These are phyloP conservation scores for Paramarasmius palmivorus DNA, from an alignment of 1,284 basidiomycete genomes.

Conservation along the genomic window DNA sequence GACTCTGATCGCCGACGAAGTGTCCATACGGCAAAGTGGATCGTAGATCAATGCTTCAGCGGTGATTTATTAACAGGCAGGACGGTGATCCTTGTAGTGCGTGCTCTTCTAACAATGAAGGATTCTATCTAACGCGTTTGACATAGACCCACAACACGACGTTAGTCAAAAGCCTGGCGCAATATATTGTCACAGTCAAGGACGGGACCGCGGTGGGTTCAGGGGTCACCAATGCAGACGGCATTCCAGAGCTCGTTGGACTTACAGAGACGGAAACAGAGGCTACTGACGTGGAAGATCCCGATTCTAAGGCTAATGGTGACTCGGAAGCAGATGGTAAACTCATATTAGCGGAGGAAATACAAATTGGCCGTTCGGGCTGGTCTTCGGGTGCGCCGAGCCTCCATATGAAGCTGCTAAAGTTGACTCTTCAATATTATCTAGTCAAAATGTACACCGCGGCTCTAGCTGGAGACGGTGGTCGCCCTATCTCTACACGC, in stretches of 20 bases:
- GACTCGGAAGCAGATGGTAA: conserved; percentile 46
- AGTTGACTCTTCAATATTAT: not conserved
- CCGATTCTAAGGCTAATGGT: conserved; percentile 30
- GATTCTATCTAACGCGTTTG: not conserved
- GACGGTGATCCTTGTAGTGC: conserved; percentile 71
- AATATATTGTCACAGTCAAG: conserved; percentile 55
- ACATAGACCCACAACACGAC: conserved; percentile 63
- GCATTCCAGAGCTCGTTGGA: conserved; percentile 31
- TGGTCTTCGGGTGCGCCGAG: conserved; percentile 40
- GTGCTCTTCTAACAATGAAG: conserved; percentile 21
- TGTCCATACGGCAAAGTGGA: conserved; percentile 72
- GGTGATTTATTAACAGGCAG: conserved; percentile 69
- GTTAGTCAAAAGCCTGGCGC: conserved; percentile 55
- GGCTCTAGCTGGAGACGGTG: conserved; percentile 26
- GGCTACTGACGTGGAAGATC: not conserved
- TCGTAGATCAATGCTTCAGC: conserved; percentile 73
- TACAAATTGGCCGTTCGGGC: conserved; percentile 55
- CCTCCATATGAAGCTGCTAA: conserved; percentile 16
- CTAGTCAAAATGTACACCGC: conserved; percentile 30
- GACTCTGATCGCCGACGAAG: not conserved
- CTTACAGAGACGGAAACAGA: conserved; percentile 22
- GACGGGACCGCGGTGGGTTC: conserved; percentile 45
- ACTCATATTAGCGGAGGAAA: conserved; percentile 60
- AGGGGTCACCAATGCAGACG: conserved; percentile 37
- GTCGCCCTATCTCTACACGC: too few relatives aligned